These are phyloP conservation scores for Trichocomaceae sp. DNA, from an alignment of 2,329 filamentous ascomycete genomes.

Conservation along the genomic window DNA sequence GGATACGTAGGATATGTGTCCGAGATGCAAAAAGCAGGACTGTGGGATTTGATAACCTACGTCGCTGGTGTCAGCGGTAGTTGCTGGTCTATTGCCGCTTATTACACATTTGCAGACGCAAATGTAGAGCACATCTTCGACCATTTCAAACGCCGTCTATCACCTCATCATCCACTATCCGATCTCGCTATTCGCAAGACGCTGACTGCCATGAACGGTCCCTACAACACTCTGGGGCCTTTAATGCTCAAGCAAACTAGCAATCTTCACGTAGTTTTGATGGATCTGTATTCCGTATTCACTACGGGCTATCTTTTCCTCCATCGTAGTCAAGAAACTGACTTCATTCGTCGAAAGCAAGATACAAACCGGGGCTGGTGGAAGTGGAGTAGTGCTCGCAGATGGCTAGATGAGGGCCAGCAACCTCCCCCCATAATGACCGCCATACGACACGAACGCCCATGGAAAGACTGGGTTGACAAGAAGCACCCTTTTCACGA, in stretches of 20 bases:
- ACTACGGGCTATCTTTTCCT: conserved; percentile 13
- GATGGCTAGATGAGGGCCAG: conserved; percentile 8
- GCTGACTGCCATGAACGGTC: conserved; percentile 8
- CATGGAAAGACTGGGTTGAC: conserved; percentile 13
- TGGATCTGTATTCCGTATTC: conserved; percentile 13
- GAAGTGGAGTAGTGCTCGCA: conserved; percentile 9
- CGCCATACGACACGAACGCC: conserved; percentile 11
- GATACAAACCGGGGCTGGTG: conserved; percentile 10
- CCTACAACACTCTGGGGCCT: conserved; percentile 11
- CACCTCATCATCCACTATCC: conserved; percentile 11
- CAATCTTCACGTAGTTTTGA: conserved; percentile 12
- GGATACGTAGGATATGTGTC: conserved; percentile 10
- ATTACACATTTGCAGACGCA: conserved; percentile 11
- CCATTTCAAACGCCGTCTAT: conserved; percentile 9
- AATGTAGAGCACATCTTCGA: conserved; percentile 11
- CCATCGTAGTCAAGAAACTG: conserved; percentile 10
- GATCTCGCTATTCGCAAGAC: conserved; percentile 12
- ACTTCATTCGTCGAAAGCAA: conserved; percentile 2
- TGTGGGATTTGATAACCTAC: conserved; percentile 11
- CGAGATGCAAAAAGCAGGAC: conserved; percentile 10
- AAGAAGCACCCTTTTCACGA: conserved; percentile 12
- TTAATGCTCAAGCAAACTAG: conserved; percentile 11
- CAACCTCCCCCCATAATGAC: conserved; percentile 12
- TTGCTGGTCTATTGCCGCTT: conserved; percentile 12
- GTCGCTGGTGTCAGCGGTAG: conserved; percentile 11